Conservation (phyloP, 352 stramenopile species). For the Globisporangium recalcitrans region DNA sequence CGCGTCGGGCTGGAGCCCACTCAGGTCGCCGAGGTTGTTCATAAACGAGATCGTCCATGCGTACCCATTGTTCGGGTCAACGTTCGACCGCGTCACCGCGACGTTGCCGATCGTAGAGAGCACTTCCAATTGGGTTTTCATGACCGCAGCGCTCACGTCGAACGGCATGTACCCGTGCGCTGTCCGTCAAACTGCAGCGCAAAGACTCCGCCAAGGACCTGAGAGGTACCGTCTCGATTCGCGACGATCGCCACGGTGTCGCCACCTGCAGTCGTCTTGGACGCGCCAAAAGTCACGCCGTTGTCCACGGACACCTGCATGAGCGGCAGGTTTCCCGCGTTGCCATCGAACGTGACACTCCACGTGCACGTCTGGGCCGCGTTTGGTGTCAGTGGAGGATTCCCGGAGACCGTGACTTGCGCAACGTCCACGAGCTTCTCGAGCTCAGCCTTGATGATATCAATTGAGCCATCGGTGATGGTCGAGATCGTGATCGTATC, state of each 20-base stretch:
- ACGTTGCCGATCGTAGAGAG: constrained; percentile 89
- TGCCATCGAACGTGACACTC: constrained; percentile 92
- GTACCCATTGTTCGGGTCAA: constrained; percentile 91
- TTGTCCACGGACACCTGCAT: constrained; percentile 48
- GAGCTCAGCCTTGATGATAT: constrained; percentile 94
- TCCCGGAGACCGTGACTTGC: constrained; percentile 81
- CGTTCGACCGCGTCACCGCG: constrained; percentile 71
- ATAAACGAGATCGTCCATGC: constrained; percentile 92
- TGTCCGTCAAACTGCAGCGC: constrained; percentile 85
- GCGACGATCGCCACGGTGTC: constrained; percentile 48
- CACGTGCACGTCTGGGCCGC: constrained; percentile 80
- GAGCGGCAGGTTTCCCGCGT: constrained; percentile 77
- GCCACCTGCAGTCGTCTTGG: constrained; percentile 22
- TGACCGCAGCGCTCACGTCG: constrained; percentile 80
- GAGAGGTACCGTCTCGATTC: constrained; percentile 47
- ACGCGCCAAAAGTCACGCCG: constrained; percentile 28
- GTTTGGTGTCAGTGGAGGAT: constrained; percentile 27
- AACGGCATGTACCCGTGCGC: constrained; percentile 89
- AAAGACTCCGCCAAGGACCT: constrained; percentile 71
- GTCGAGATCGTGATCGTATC: constrained; percentile 82
- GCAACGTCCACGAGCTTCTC: constrained; percentile 88
- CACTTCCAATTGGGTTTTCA: constrained; percentile 88
- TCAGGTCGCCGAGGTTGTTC: constrained; percentile 86
- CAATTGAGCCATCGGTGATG: constrained; percentile 70
- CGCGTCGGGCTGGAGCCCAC: constrained; percentile 69